These are phyloP conservation scores for Fusarium sp. DNA, from an alignment of 2,329 filamentous ascomycete species.

Conservation along the genomic window DNA sequence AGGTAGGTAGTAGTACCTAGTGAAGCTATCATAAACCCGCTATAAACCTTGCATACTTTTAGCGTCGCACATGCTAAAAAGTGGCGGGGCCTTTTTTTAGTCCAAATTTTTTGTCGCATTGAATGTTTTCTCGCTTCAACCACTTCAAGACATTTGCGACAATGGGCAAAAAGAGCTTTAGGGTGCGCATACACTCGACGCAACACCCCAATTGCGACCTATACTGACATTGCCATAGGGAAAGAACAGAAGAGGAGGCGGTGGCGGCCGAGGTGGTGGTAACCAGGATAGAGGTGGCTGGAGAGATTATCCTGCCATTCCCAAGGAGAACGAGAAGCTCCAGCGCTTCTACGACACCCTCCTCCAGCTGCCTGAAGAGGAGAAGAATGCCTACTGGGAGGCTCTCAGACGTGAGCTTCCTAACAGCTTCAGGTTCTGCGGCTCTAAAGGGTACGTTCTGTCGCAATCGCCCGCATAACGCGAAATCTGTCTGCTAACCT, in stretches of 20 bases:
- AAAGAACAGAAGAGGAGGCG: constrained; percentile 50
- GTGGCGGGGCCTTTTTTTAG: constrained; percentile 37
- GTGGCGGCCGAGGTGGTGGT: constrained; percentile 47
- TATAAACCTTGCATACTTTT: constrained; percentile 24
- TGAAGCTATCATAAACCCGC: not conserved
- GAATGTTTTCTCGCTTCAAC: constrained; percentile 13
- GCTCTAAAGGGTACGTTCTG: constrained; percentile 79
- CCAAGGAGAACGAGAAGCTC: constrained; percentile 84
- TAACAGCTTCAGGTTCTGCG: constrained; percentile 97
- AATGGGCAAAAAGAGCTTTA: constrained; percentile 52
- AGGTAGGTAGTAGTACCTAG: too few relatives aligned
- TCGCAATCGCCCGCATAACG: not conserved
- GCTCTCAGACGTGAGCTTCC: constrained; percentile 85
- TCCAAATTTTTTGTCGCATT: constrained; percentile 42
- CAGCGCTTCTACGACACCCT: constrained; percentile 87
- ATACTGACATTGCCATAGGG: constrained; percentile 44
- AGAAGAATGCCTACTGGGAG: constrained; percentile 85
- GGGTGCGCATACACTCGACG: constrained; percentile 39
- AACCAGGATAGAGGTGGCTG: constrained; percentile 39
- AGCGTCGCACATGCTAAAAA: constrained; percentile 36
- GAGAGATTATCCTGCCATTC: constrained; percentile 57
- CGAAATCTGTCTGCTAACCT: constrained; percentile 24
- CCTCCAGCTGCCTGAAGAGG: constrained; percentile 78
- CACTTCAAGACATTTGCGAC: constrained; percentile 40
- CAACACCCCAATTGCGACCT: constrained; percentile 14